Evolutionary conservation across 2,329 filamentous ascomycete genomes (phyloP).

Genomic region (Lecanosticta acicola): DNA sequence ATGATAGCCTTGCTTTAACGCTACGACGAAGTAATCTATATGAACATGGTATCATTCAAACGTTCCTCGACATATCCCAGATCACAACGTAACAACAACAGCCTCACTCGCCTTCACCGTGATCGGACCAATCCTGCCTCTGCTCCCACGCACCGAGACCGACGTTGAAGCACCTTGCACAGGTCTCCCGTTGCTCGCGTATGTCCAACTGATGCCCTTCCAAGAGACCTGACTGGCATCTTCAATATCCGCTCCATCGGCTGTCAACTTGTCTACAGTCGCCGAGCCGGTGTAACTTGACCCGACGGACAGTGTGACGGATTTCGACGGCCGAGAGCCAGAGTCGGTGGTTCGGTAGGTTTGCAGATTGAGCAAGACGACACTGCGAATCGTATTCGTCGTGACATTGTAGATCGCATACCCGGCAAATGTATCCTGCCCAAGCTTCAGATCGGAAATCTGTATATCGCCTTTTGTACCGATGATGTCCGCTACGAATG

Average conservation of each 20-base stretch:
- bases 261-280: conserved; percentile 10
- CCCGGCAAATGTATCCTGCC: conserved; percentile 10
- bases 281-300: conserved; percentile 4
- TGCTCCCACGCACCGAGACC: neutral
- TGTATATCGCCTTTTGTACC: conserved; percentile 9
- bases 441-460: conserved; percentile 8
- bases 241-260: conserved; percentile 8
- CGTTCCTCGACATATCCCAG: too few relatives aligned
- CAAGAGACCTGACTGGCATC: conserved; percentile 16
- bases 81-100: neutral
- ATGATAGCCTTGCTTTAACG: too few relatives aligned
- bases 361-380: conserved; percentile 15
- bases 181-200: conserved; percentile 9
- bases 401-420: conserved; percentile 12
- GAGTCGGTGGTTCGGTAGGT: conserved; percentile 4
- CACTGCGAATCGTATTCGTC: conserved; percentile 4
- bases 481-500: conserved; percentile 15
- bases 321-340: conserved; percentile 6
- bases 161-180: conserved; percentile 6
- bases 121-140: neutral
- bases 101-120: neutral
- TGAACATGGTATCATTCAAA: too few relatives aligned
- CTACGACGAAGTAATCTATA: too few relatives aligned
- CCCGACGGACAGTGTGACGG: conserved; percentile 6
- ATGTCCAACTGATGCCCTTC: conserved; percentile 13